These are phyloP conservation scores for Alternaria arborescens DNA, from an alignment of 2,329 filamentous ascomycete genomes.

Conservation along the genomic window DNA sequence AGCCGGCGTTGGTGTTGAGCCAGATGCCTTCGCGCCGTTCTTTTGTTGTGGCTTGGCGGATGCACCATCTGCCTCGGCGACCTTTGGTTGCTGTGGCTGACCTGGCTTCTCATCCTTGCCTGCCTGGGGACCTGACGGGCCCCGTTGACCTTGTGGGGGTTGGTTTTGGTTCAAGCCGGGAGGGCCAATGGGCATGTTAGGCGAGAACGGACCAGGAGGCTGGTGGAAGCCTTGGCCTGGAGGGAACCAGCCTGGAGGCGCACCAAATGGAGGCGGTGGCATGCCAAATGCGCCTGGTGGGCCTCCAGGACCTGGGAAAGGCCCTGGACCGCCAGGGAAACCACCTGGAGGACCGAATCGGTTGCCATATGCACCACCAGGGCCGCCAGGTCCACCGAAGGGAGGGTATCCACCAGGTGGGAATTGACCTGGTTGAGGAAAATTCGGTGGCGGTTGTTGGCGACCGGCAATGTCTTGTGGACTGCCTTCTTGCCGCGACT, in stretches of 20 bases:
- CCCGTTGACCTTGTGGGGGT: conserved; percentile 50
- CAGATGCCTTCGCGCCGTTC: conserved; percentile 53
- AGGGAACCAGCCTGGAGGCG: conserved; percentile 77
- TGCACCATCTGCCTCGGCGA: conserved; percentile 57
- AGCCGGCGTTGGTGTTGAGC: conserved; percentile 49
- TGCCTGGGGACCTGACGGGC: conserved; percentile 40
- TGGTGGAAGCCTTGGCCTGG: conserved; percentile 78
- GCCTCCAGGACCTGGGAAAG: conserved; percentile 56
- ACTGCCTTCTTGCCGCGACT: conserved; percentile 31
- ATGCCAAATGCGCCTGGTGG: conserved; percentile 69
- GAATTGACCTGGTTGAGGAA: conserved; percentile 53
- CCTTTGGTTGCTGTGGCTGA: conserved; percentile 37
- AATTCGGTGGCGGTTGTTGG: conserved; percentile 51
- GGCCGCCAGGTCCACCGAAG: conserved; percentile 52
- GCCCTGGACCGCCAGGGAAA: conserved; percentile 54
- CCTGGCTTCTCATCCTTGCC: conserved; percentile 42
- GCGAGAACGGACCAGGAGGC: conserved; percentile 70
- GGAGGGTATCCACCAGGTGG: conserved; percentile 53
- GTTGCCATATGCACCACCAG: conserved; percentile 47
- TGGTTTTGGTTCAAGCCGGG: conserved; percentile 58
- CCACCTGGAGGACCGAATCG: conserved; percentile 58
- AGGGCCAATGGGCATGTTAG: conserved; percentile 67
- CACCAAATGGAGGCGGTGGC: conserved; percentile 74
- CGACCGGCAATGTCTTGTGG: conserved; percentile 38
- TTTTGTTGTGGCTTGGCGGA: conserved; percentile 64